Base-by-base conservation (phyloP, 139 green algal species). In the Chloropicon primus region DNA sequence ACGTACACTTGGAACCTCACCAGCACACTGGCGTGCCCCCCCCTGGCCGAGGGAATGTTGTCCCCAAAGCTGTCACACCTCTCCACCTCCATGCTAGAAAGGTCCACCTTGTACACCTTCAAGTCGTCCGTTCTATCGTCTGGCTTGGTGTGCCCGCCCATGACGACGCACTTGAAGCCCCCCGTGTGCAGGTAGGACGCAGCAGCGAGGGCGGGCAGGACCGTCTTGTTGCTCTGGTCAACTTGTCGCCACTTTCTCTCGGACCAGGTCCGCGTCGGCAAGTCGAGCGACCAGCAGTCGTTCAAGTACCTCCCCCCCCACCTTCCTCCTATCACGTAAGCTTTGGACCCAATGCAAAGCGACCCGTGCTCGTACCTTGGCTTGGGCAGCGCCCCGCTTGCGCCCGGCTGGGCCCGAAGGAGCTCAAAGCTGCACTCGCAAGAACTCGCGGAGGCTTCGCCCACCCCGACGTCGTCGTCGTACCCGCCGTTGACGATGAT, bases 261-360 rank as follows among this genome's bases (percentile, higher is more conserved):
- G 1, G 27, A 80, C 93, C 93, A 98, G 1, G 82, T 74, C 10
- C 95, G 79, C 10, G 29, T 88, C 41, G 86, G 76, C 28, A 96
- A 80, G 76, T 97, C 87, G 73, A 97, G 85, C 17, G 82, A 27
- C 94, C 91, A 96, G 27, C 92, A 77, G 80, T 98, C 93, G 10
- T 75, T 84, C 26, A 97, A 78, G 80, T 96, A 97, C 1, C 93
- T 85, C 0, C 93, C 93, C 24, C 86, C 85, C 73, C 88, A 93
- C 83, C 96, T 96, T 22, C 93, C 93, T 0, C 92, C 93, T 1
- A 98, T 76, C 0, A 97, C 21, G 72, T 87, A 94, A 72, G 97
- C 79, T 25, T 80, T 78, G 28, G 62, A 72, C 2, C 86, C 87
- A 26, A 97, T 0, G 1, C 96, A 26, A 0, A 82, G 86, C 1